phyloP scores from a whole-genome alignment of 2,329 filamentous ascomycete species.

The Rhynchosporium agropyri region DNA sequence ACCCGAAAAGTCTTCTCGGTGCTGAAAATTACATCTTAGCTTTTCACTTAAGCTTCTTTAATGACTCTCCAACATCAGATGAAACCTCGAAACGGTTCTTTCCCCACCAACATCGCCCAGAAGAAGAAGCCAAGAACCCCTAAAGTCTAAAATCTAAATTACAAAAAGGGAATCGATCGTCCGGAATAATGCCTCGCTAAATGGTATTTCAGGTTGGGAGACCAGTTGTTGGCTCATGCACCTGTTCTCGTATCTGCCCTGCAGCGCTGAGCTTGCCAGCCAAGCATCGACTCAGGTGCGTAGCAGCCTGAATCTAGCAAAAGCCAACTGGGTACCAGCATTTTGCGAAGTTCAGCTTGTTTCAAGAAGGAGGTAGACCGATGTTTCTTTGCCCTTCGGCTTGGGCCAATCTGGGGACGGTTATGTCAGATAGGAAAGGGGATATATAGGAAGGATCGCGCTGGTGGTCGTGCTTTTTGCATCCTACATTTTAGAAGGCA shows the following conservation, averaged over 20 bases:
- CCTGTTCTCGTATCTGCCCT: neutral
- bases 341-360: neutral
- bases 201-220: neutral
- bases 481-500: neutral
- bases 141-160: neutral
- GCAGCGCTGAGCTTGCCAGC: slow-evolving; percentile 3
- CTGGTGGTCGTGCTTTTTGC: neutral
- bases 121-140: neutral
- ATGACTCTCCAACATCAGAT: slow-evolving; percentile 4
- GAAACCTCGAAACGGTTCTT: neutral
- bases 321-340: neutral
- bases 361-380: neutral
- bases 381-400: neutral
- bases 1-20: neutral
- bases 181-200: slow-evolving; percentile 10
- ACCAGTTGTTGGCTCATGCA: neutral
- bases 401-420: neutral
- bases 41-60: neutral
- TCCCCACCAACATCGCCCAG: neutral
- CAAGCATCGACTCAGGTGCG: neutral
- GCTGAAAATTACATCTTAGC: neutral
- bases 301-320: neutral
- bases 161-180: neutral
- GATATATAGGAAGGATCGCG: slow-evolving; percentile 4
- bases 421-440: neutral